Base-by-base conservation (phyloP, 1,284 basidiomycete genomes). In the Heterobasidion irregulare region DNA sequence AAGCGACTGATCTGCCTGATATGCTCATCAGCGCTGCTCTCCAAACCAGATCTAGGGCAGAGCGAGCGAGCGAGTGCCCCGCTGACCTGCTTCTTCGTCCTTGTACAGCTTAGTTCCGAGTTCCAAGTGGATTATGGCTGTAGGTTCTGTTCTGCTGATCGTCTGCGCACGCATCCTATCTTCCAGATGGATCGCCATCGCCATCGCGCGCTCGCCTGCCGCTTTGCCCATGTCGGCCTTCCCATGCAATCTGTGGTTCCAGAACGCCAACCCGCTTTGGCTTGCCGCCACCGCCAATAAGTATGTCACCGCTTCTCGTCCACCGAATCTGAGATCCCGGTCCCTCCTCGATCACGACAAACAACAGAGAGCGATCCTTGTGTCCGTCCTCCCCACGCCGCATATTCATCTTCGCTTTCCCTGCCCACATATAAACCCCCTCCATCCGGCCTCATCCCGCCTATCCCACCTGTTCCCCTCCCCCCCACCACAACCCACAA, bases 1-100 rank as follows among this genome's bases (percentile, higher is more conserved):
- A 43, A 18, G 51, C 18, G 36, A 45, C 53, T 54, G 53, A 54
- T 54, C 53, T 54, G 44, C 53, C 53, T 49, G 53, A 54, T 54
- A 54, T 54, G 53, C 53, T 15, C 38, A 41, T 41, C 38, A 41
- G 16, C 12, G 15, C 15, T 15, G 16, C 35, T 52, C 38, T 41
- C 5, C 26, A 26, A 26, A 5, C 26, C 26, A 26, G 26, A 26
- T 5, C 26, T 26, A 26, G 26, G 26, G 26, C 26, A 26, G 26
- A 26, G 26, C 26, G 26, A 26, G 12, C 5, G 12, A 41, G 38
- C n/a, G n/a, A 9, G 38, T 41, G 38, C 38, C 7, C 38, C 38
- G 38, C n/a, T 41, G 38, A 41, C 38, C 10, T 41, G 38, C 12
- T n/a, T 41, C 38, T 41, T 41, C n/a, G n/a, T 41, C 38, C 38